Evolutionary conservation across 768 basidiomycete species (phyloP).

Genomic region (Lactifluus echinatus): DNA sequence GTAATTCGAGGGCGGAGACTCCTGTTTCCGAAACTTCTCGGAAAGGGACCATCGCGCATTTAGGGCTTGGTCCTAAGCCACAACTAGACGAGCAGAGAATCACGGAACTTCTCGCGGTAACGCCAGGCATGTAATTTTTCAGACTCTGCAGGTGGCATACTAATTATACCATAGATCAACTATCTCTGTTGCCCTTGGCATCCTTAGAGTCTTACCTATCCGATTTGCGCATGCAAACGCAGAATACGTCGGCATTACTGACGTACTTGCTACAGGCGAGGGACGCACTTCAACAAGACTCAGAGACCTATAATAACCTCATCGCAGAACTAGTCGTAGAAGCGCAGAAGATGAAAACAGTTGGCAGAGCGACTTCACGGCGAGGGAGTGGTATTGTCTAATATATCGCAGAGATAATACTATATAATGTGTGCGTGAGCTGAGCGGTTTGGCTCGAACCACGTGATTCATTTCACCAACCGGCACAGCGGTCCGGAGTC

Average conservation of each 20-base stretch:
- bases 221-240: constrained; percentile 64
- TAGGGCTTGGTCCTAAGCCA: constrained; percentile 69
- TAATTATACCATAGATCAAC: constrained; percentile 43
- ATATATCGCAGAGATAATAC: neutral
- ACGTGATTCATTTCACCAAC: neutral
- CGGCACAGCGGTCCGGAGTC: neutral
- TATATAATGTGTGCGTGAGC: too few relatives aligned
- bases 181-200: constrained; percentile 62
- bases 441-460: too few relatives aligned
- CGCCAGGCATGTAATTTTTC: constrained; percentile 44
- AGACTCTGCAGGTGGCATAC: neutral
- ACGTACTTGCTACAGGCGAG: constrained; percentile 76
- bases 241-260: constrained; percentile 63
- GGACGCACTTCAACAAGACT: constrained; percentile 78
- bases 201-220: constrained; percentile 58
- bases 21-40: constrained; percentile 30
- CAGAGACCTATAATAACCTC: constrained; percentile 81
- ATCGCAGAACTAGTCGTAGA: constrained; percentile 91
- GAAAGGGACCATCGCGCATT: constrained; percentile 28
- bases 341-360: constrained; percentile 74
- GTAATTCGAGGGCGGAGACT: constrained; percentile 44
- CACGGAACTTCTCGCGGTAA: constrained; percentile 53
- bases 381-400: constrained; percentile 30
- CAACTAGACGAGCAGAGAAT: constrained; percentile 61
- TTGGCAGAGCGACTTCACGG: constrained; percentile 39